Base-by-base conservation (phyloP, 2,329 filamentous ascomycete species). In the Achaetomium macrosporum region DNA sequence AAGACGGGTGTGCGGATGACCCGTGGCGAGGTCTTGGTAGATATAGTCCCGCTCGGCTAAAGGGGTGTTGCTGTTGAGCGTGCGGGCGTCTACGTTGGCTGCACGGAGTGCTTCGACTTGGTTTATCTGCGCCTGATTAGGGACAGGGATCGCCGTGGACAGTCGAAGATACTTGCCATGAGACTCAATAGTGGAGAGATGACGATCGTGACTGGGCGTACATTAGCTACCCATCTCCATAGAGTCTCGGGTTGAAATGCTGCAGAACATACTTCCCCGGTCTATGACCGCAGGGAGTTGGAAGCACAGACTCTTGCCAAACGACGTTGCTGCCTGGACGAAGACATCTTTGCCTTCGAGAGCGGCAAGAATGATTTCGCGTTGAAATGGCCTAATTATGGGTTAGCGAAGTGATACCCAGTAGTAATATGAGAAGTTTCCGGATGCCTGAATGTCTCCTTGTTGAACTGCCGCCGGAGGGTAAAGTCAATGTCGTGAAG, bases 241-340 rank as follows among this genome's bases (percentile, higher is more conserved):
- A n/a, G 3, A n/a, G 33, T 36, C n/a, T 13, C 12, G 33, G n/a
- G n/a, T 15, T n/a, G 7, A 37, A 25, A 25, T 25, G 25, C 7
- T 25, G 25, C 15, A 7, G 79, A 84, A 64, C 41, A 13, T 73
- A 90, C 88, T 90, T 59, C 92, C 92, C 68, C 85, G 82, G 63
- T 92, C 87, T 52, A 96, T 84, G 31, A 96, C 84, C 20, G 91
- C 91, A 9, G 91, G 91, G 1, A 96, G 77, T 67, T 96, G 91
- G 66, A 92, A 96, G 72, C 92, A 96, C 49, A 96, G 70, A 64
- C 89, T 95, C 70, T 96, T 96, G 40, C 91, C 92, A 68, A 96
- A 96, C 10, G 86, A 89, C 3, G 88, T 91, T 50, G 88, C 88
- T 43, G 92, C 92, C 69, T 96, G 92, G 1, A 97, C 79, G 65